These are phyloP conservation scores for Diaporthe amygdali DNA, from an alignment of 2,329 filamentous ascomycete species.

Conservation along the genomic window DNA sequence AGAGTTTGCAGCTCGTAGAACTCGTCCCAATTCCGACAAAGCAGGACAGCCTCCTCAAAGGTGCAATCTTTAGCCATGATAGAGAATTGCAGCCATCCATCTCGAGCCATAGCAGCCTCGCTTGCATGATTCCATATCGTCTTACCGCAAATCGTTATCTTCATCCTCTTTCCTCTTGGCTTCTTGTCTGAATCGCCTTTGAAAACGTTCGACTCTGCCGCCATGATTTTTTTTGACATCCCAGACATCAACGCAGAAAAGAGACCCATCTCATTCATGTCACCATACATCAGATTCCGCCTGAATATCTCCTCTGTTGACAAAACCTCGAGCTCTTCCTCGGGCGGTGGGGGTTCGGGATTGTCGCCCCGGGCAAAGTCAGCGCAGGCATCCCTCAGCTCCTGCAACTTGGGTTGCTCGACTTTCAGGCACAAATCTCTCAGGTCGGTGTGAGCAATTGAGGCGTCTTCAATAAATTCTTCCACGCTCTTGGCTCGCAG, in stretches of 20 bases:
- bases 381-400: conserved; percentile 55
- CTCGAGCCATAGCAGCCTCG: conserved; percentile 49
- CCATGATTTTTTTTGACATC: not conserved
- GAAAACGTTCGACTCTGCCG: not conserved
- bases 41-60: conserved; percentile 47
- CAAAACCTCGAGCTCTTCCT: conserved; percentile 39
- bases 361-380: conserved; percentile 48
- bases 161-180: conserved; percentile 41
- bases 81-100: conserved; percentile 56
- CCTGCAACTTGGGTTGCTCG: conserved; percentile 52
- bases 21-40: conserved; percentile 56
- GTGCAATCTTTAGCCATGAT: conserved; percentile 53
- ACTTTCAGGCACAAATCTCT: conserved; percentile 53
- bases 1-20: conserved; percentile 53
- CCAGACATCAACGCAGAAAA: conserved; percentile 35
- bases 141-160: conserved; percentile 51
- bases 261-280: conserved; percentile 32
- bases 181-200: conserved; percentile 37
- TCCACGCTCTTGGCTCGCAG: conserved; percentile 48
- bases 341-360: conserved; percentile 26
- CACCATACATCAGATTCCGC: conserved; percentile 29
- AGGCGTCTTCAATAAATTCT: conserved; percentile 47
- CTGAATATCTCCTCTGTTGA: conserved; percentile 33
- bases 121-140: conserved; percentile 57
- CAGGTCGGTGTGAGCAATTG: conserved; percentile 47